phyloP scores from a whole-genome alignment of 495 filamentous ascomycete genomes.

The Penicillium verhagenii region DNA sequence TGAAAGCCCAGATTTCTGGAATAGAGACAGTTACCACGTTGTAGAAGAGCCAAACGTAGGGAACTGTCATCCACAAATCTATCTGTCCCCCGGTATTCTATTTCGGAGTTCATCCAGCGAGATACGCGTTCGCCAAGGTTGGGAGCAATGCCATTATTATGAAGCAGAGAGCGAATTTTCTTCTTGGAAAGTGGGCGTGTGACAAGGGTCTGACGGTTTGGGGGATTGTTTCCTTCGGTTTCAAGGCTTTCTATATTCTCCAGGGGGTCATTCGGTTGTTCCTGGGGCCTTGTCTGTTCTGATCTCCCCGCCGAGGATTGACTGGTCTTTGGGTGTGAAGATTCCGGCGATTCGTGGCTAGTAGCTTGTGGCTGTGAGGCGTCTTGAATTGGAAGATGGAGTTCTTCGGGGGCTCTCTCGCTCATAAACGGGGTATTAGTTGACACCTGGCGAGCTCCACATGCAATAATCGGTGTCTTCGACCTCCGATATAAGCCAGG shows the following conservation, averaged over 20 bases:
- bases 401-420: neutral
- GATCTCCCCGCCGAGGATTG: neutral
- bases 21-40: conserved; percentile 26
- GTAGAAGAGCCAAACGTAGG: conserved; percentile 16
- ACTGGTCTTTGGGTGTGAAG: neutral
- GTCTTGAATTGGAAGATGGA: neutral
- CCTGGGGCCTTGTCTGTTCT: neutral
- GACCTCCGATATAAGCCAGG: conserved; percentile 23
- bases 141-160: conserved; percentile 5
- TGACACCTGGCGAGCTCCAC: conserved; percentile 17
- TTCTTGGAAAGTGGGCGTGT: conserved; percentile 5
- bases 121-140: conserved; percentile 11
- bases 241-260: neutral
- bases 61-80: conserved; percentile 18
- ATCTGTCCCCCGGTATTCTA: conserved; percentile 7
- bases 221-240: neutral
- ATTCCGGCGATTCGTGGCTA: neutral
- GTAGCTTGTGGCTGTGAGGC: neutral
- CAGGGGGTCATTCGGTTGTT: neutral
- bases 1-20: conserved; percentile 9
- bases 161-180: conserved; percentile 5
- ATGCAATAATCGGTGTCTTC: conserved; percentile 8
- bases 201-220: neutral
- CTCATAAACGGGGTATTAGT: conserved; percentile 4
- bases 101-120: conserved; percentile 16